Conservation (phyloP, 108 stramenopile genomes). For the Asterionellopsis glacialis region DNA sequence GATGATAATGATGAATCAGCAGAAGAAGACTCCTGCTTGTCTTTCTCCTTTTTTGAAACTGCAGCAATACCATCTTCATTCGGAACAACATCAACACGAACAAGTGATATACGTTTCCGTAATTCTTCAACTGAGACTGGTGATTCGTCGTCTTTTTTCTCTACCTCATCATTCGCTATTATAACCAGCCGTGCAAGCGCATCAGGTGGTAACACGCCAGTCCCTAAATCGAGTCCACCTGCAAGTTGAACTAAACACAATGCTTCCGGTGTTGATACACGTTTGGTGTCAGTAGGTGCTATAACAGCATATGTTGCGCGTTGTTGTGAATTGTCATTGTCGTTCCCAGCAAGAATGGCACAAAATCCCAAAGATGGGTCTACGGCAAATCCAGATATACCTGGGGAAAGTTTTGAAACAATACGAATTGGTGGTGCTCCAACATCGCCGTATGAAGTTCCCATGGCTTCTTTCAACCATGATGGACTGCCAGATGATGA, state of each 20-base stretch:
- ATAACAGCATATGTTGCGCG: neutral
- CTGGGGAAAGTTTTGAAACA: conserved; percentile 1
- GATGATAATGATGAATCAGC: neutral
- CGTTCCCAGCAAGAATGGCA: conserved; percentile 8
- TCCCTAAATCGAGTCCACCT: conserved; percentile 30
- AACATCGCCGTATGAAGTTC: neutral
- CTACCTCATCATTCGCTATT: neutral
- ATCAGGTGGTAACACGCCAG: conserved; percentile 25
- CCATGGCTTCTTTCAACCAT: conserved; percentile 23
- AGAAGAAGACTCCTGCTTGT: neutral
- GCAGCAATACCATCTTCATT: conserved; percentile 6
- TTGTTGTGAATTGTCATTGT: neutral
- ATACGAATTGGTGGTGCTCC: neutral
- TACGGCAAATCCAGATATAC: conserved; percentile 22
- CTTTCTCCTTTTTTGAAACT: neutral
- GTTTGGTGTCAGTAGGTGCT: conserved; percentile 11
- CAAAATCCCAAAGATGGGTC: conserved; percentile 24
- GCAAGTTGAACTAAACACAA: conserved; percentile 27
- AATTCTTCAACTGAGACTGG: neutral
- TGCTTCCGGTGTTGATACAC: conserved; percentile 17
- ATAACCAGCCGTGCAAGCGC: neutral
- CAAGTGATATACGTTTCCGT: neutral
- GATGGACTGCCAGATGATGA: conserved; percentile 6
- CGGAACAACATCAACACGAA: neutral
- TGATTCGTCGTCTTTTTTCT: conserved; percentile 9